phyloP scores from a whole-genome alignment of 306 rosid species.

The Lathyrus oleraceus region DNA sequence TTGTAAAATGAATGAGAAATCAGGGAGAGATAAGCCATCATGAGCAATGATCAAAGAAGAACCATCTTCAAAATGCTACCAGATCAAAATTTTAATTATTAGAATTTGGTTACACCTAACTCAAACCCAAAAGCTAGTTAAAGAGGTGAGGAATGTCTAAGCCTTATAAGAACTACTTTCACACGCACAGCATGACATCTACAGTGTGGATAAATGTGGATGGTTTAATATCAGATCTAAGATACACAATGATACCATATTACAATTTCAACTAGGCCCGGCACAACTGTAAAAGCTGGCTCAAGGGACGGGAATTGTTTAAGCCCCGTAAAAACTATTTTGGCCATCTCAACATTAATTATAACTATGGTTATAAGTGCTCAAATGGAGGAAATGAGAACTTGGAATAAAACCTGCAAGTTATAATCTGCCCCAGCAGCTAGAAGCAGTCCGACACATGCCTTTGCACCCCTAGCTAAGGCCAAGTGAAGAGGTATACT shows the following conservation, averaged over 20 bases:
- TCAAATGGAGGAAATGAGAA: constrained; percentile 17
- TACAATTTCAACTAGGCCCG: background rate
- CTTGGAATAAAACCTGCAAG: constrained; percentile 69
- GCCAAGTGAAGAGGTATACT: constrained; percentile 96
- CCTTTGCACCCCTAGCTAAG: constrained; percentile 94
- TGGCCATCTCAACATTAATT: background rate
- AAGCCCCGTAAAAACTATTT: background rate
- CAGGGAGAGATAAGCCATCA: background rate
- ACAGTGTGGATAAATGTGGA: background rate
- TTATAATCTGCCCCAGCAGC: constrained; percentile 87
- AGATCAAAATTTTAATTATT: constrained; percentile 3
- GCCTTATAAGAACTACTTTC: constrained; percentile 6
- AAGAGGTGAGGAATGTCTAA: background rate
- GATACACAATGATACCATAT: background rate
- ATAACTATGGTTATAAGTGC: constrained; percentile 7
- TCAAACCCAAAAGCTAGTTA: background rate
- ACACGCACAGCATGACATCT: background rate
- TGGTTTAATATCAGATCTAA: constrained; percentile 7
- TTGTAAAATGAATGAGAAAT: constrained; percentile 15
- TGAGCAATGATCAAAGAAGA: background rate
- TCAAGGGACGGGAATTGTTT: background rate
- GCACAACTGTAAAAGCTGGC: background rate
- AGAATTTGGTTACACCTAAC: background rate
- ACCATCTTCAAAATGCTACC: background rate
- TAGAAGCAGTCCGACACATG: constrained; percentile 88